Base-by-base conservation (phyloP, 768 basidiomycete genomes). In the Trametes meyenii region DNA sequence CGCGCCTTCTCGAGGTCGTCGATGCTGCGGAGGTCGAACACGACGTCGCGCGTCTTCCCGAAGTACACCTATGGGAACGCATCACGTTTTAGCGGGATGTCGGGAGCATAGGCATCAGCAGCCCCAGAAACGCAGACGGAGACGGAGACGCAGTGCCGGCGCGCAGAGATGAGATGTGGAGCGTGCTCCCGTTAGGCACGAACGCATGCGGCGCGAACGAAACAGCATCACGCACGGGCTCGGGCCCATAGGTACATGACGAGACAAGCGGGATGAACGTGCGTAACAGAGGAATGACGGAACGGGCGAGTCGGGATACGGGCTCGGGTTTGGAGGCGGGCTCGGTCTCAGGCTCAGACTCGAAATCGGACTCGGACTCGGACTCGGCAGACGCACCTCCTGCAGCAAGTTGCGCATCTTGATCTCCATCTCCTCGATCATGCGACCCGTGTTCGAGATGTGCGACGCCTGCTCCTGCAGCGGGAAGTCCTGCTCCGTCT, bases 351-450 rank as follows among this genome's bases (percentile, higher is more conserved):
- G 16, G 7, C 16, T 39, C 11, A 51, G 10, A 50, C 17, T 6
- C 39, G 12, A 26, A 29, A n/a, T n/a, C 29, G 26, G 16, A 14
- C 16, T 39, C 11, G 46, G 10, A 50, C 17, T 6, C 39, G 12
- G 35, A 29, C 29, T 17, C 43, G 46, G 21, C 21, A 42, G n/a
- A 63, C 77, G 48, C 61, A 86, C 92, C 80, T 95, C 93, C 75
- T 94, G 91, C 50, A 99, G 80, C 58, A 94, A 78, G 74, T 97
- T 97, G 40, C 97, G 85, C 94, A 98, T 95, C 79, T 98, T 98
- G 73, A 96, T 94, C 76, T 99, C 97, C 93, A 96, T 96, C 65
- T 98, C 97, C 75, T 99, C 97, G 64, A 99, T 88, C 88, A 98
- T 90, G 66, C 83, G 84, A 5, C 97, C 97, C n/a, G 89, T 88